Evolutionary conservation across 2,329 filamentous ascomycete species (phyloP).

Genomic region (Sphaerulina populicola): DNA sequence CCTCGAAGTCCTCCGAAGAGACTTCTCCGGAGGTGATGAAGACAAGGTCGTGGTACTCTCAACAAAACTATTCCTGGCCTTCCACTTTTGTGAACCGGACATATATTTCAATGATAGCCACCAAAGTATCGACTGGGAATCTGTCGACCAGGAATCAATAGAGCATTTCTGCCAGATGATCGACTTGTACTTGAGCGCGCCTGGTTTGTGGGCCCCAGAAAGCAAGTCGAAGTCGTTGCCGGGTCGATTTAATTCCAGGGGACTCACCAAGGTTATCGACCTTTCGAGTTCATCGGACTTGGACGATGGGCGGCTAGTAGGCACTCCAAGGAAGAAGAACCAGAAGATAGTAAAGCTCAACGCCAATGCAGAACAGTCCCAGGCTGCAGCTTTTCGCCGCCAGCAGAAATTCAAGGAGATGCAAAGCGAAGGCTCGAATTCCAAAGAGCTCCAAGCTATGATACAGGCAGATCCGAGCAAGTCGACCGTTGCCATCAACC

Average conservation of each 20-base stretch:
- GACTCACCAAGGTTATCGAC: slow-evolving; percentile 5
- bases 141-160: background rate
- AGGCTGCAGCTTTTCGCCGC: slow-evolving; percentile 16
- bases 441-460: slow-evolving; percentile 20
- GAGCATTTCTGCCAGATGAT: slow-evolving; percentile 9
- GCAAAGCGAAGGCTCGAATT: slow-evolving; percentile 18
- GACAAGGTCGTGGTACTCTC: slow-evolving; percentile 5
- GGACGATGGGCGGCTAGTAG: slow-evolving; percentile 3
- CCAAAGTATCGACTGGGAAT: slow-evolving; percentile 2
- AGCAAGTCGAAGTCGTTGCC: background rate
- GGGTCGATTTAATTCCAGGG: background rate
- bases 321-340: slow-evolving; percentile 17
- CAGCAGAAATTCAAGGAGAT: slow-evolving; percentile 17
- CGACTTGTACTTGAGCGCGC: slow-evolving; percentile 7
- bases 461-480: slow-evolving; percentile 17
- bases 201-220: slow-evolving; percentile 13
- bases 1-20: slow-evolving; percentile 1
- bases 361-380: slow-evolving; percentile 15
- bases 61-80: slow-evolving; percentile 16
- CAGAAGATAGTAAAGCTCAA: slow-evolving; percentile 13
- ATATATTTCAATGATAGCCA: slow-evolving; percentile 3
- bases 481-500: slow-evolving; percentile 54
- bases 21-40: background rate
- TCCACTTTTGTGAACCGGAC: slow-evolving; percentile 1
- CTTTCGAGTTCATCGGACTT: slow-evolving; percentile 16